Evolutionary conservation across 345 rosid genomes (phyloP).

Genomic region (Physaria fendleri): DNA sequence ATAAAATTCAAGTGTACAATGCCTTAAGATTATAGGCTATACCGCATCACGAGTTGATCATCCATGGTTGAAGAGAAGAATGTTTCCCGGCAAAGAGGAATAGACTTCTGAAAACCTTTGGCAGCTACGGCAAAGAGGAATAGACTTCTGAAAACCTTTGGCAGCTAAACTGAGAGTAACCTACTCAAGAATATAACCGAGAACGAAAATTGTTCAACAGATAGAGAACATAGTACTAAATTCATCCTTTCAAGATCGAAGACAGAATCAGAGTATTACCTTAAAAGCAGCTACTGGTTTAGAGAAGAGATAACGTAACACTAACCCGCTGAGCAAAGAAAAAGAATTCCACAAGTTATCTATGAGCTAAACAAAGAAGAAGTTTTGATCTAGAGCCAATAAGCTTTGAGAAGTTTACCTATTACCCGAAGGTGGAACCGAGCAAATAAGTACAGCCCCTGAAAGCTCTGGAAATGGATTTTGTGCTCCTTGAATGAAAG

Average conservation of each 20-base stretch:
- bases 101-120: constrained; percentile 74
- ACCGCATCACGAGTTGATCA: constrained; percentile 68
- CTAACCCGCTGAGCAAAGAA: constrained; percentile 57
- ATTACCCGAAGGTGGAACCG: constrained; percentile 93
- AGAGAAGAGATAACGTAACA: constrained; percentile 80
- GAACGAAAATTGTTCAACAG: not conserved
- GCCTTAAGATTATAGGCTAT: constrained; percentile 14
- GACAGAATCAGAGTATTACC: constrained; percentile 35
- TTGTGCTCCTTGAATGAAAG: constrained; percentile 30
- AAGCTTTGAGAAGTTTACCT: constrained; percentile 43
- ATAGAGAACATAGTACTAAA: not conserved
- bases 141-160: constrained; percentile 74
- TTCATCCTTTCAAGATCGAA: not conserved
- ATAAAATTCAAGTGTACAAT: not conserved
- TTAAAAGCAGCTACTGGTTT: constrained; percentile 84
- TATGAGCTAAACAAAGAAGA: not conserved
- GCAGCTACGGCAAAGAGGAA: too few species aligned
- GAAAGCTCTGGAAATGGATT: constrained; percentile 50
- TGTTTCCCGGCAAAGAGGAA: constrained; percentile 80
- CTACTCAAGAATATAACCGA: constrained; percentile 34
- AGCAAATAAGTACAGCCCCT: constrained; percentile 71
- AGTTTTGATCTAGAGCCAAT: not conserved
- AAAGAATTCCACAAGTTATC: not conserved
- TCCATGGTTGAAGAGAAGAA: constrained; percentile 76
- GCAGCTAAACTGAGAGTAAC: constrained; percentile 88